Conservation (phyloP, 768 basidiomycete species). For the Candolleomyces eurysporus region DNA sequence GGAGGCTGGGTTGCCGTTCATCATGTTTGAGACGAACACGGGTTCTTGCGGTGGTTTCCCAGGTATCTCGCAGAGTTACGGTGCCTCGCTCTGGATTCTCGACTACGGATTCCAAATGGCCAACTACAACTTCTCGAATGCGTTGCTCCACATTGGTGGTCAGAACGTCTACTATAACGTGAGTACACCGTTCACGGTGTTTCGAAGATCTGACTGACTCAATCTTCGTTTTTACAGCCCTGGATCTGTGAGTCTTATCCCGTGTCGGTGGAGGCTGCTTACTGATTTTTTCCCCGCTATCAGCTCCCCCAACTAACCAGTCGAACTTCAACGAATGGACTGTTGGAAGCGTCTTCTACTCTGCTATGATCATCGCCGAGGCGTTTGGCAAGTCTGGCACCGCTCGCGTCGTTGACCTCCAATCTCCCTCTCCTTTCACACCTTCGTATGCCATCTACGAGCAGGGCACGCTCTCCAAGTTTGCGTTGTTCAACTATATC, state of each 20-base stretch:
- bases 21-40: constrained; percentile 74
- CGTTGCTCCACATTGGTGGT: constrained; percentile 57
- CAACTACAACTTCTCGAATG: constrained; percentile 48
- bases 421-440: constrained; percentile 49
- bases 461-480: constrained; percentile 53
- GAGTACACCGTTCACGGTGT: constrained; percentile 19
- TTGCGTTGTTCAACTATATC: constrained; percentile 73
- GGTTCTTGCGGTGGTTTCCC: constrained; percentile 69
- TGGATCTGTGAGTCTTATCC: constrained; percentile 18
- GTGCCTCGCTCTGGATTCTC: constrained; percentile 60
- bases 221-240: constrained; percentile 35
- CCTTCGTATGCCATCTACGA: constrained; percentile 78
- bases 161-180: constrained; percentile 67
- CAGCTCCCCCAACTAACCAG: constrained; percentile 55
- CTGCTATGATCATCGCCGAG: constrained; percentile 69
- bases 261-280: too few species aligned
- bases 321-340: constrained; percentile 69
- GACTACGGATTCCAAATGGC: constrained; percentile 64
- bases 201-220: constrained; percentile 25
- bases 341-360: constrained; percentile 74
- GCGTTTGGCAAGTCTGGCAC: constrained; percentile 58
- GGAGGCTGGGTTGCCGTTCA: constrained; percentile 39
- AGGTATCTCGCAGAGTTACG: constrained; percentile 61
- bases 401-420: constrained; percentile 65
- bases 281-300: too few species aligned